Base-by-base conservation (phyloP, 1,284 basidiomycete genomes). In the Ustilago tritici region DNA sequence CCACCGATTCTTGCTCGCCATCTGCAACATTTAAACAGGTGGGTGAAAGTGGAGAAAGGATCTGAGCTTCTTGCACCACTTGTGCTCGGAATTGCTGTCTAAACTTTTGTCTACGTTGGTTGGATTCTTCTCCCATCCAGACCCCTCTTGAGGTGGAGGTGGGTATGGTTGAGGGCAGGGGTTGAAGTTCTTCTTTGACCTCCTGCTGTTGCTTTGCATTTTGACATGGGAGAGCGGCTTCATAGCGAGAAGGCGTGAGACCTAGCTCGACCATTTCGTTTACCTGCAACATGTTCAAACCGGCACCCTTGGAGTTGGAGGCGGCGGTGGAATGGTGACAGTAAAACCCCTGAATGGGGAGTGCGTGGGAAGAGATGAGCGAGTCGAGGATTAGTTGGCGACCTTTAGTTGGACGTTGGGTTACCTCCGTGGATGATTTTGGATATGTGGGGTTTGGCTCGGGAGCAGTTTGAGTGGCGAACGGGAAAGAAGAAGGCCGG, bases 291-390 rank as follows among this genome's bases (percentile, higher is more conserved):
- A 56, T 34, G 12, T 47, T 49, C 34, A 60, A 28, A 10, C 23
- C 3, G 2, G 3, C 23, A 3, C 23, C 23, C 23, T 35, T 34
- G 40, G 38, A 17, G 6, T 35, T 35, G 14, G 43, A 14, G 0
- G 63, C 34, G 2, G 32, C n/a, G 5, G 50, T 35, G 17, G 40
- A 19, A 10, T 31, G 8, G 28, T 58, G 65, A 50, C 69, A 76
- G 59, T 69, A 71, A 54, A 76, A 76, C n/a, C 70, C 74, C 5
- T 62, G 65, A 12, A 76, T 72, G 4, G 74, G 74, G 4, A 76
- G 47, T 0, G 74, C 62, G 40, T 65, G 74, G 2, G 74, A 76
- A 1, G 61, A 62, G 40, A 76, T 70, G 15, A 76, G 70, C 9
- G 69, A 68, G 47, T 76, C 70, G 2, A 76, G 63, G 19, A 76